Evolutionary conservation across 257 asterid species (phyloP), one percentile per base, ranked within the genome.

Genomic region (Paulownia fortunei): DNA sequence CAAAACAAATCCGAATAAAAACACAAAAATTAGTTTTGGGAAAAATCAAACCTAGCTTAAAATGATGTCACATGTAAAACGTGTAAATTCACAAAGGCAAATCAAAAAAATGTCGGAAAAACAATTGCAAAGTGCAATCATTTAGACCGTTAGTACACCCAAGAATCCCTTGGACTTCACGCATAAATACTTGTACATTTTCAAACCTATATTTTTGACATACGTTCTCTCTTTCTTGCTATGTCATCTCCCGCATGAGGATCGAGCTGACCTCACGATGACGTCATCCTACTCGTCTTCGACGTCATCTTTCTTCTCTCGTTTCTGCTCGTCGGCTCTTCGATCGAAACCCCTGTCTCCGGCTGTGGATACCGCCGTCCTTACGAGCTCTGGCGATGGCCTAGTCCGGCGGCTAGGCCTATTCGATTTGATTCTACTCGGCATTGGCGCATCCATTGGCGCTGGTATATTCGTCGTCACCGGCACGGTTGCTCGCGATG

Each of bases 401-500:
- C 92, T 93, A 23, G 83, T 86, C 71, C 94, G 98, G 27, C 91
- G 97, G 23, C 88, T 93, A 0, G 82, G 96, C 60, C 89, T 89
- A 51, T 78, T 93, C 59, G 98, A 93, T 84, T 94, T 93, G 78
- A 81, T 93, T 66, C 92, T 93, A 32, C 79, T 93, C 15, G 98
- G 98, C 30, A 88, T 93, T 79, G 98, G 98, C 68, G 98, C 98
- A 21, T 93, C 98, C 15, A 93, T 93, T 52, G 98, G 98, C 39
- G 98, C 98, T 42, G 98, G 97, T 6, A 91, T 93, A 58, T 93
- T 93, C 74, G 97, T 93, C 44, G 90, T 93, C 77, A 93, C 98
- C 70, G 98, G 97, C 16, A 93, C 98, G 5, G 98, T 93, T 8
- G 98, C 98, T 55, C 91, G 89, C 37, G 98, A 89, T 42, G 88